Evolutionary conservation across 2,329 filamentous ascomycete species (phyloP), one percentile per base, ranked within the genome.

Genomic region (Zasmidium angulare): DNA sequence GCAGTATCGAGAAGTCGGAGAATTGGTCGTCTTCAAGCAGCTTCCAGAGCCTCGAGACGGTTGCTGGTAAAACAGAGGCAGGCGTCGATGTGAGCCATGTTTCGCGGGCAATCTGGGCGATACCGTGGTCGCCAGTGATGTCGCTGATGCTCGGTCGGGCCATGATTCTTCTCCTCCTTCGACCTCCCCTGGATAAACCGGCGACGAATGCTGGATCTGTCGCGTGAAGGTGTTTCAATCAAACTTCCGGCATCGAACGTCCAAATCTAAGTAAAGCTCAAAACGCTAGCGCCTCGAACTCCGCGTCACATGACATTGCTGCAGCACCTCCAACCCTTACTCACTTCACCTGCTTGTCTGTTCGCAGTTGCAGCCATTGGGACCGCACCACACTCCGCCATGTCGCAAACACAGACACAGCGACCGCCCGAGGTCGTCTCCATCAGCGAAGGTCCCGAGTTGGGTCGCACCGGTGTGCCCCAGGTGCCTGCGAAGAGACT

Each of bases 31-130:
- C 86, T 76, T 96, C 92, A 68, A 99, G 78, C 56, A 86, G 83
- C 75, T 96, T 90, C 92, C 93, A 99, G 59, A 99, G 87, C 70
- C 86, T 85, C 79, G 96, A 96, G 71, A 99, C 78, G 50, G 96
- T 86, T 64, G 96, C 89, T 53, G 82, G 81, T 68, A 90, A 93
- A 76, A 90, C 89, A 77, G 87, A 91, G 51, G 83, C 76, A 24
- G 83, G 69, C 71, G 84, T 85, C 22, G 83, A 79, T 9, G 80
- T 74, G 62, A 96, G 80, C 95, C 95, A 99, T 76, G 93, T 84
- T 75, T 90, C 87, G 71, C 87, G 86, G 62, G 95, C 95, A 65
- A 97, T 80, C 73, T 89, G 78, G 61, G 84, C 83, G 76, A 84
- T 84, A 63, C 80, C 74, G 63, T 78, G 87, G 71, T 91, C 88